These are phyloP conservation scores for Tricholoma furcatifolium DNA, from an alignment of 768 basidiomycete genomes.

Conservation along the genomic window DNA sequence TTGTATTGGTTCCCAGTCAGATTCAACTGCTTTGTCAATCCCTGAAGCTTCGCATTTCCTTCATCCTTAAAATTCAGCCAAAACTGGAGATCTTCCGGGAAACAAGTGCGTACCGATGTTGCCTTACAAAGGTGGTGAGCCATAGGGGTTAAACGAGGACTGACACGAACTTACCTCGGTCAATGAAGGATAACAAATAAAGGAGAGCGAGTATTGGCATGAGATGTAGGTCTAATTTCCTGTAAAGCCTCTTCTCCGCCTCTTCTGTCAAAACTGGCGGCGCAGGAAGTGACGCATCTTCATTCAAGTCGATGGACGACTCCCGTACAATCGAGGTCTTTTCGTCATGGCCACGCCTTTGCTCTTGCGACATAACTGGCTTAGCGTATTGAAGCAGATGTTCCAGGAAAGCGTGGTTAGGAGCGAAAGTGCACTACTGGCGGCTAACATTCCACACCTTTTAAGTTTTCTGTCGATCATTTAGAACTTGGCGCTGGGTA, in stretches of 20 bases:
- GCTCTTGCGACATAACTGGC: constrained; percentile 16
- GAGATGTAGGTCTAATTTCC: constrained; percentile 56
- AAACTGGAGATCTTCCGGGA: not conserved
- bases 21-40: constrained; percentile 52
- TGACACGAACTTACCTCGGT: constrained; percentile 44
- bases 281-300: constrained; percentile 44
- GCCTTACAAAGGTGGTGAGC: constrained; percentile 28
- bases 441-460: no score
- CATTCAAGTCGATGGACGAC: constrained; percentile 39
- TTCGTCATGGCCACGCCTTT: constrained; percentile 15
- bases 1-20: constrained; percentile 63
- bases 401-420: no score
- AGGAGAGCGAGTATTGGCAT: constrained; percentile 59
- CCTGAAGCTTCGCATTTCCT: constrained; percentile 70
- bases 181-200: constrained; percentile 65
- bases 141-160: not conserved
- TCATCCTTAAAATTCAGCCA: constrained; percentile 5
- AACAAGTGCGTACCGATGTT: constrained; percentile 47
- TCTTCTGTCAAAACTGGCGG: constrained; percentile 44
- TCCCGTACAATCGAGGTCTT: constrained; percentile 12
- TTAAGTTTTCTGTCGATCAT: no score
- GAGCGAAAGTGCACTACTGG: no score
- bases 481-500: no score
- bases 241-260: constrained; percentile 53
- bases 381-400: no score